Conservation (phyloP, 148 eudicot species). For the Silene latifolia region DNA sequence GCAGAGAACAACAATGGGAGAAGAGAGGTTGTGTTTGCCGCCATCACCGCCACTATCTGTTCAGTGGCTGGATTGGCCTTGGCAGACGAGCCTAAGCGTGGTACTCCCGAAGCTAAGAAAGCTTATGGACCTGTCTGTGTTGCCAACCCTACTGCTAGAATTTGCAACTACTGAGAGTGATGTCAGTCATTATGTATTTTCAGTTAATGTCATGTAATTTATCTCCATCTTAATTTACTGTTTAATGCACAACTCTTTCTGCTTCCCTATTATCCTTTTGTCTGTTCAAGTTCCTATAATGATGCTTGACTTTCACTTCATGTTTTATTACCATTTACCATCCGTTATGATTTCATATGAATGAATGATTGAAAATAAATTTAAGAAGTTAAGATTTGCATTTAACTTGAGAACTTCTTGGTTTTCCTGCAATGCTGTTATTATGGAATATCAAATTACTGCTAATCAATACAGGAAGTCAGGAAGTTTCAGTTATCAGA, state of each 20-base stretch:
- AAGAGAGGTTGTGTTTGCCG: constrained; percentile 45
- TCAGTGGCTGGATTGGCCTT: constrained; percentile 30
- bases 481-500: not conserved
- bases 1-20: constrained; percentile 31
- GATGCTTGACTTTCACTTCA: no score
- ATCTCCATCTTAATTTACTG: constrained; percentile 1
- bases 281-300: not conserved
- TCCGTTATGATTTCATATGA: no score
- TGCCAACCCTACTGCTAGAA: constrained; percentile 51
- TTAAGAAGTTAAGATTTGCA: not conserved
- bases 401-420: not conserved
- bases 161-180: constrained; percentile 36
- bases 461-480: not conserved
- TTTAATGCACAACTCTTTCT: constrained; percentile 11
- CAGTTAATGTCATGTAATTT: constrained; percentile 7
- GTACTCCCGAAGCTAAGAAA: constrained; percentile 41
- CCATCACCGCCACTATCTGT: constrained; percentile 35
- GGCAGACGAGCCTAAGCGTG: constrained; percentile 39
- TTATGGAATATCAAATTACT: not conserved
- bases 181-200: not conserved
- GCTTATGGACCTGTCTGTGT: constrained; percentile 42
- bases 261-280: not conserved
- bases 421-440: not conserved
- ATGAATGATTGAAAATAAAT: no score
- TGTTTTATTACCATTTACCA: no score